Evolutionary conservation across 2,329 filamentous ascomycete genomes (phyloP), one percentile per base, ranked within the genome.

Genomic region (Aureobasidium sp.): DNA sequence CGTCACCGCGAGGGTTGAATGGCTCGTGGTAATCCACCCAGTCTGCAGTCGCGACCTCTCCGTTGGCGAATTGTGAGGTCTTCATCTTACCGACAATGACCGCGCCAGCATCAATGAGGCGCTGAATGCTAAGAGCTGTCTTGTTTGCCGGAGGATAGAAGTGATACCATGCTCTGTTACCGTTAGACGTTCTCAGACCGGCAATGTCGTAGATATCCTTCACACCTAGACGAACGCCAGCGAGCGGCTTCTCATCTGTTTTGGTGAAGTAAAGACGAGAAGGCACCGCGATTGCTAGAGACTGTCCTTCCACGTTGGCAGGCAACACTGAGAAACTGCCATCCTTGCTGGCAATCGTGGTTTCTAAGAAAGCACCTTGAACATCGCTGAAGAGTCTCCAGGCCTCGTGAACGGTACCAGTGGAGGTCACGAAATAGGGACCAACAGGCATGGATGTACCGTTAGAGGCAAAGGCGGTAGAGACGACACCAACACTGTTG

Each of bases 121-220:
- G 79, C 59, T 88, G 84, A 0, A 89, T 81, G 1, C 85, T 79
- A 0, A 82, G 72, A 0, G 86, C 84, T 1, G 86, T 89, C 3
- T 70, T 72, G 2, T 76, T 80, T 0, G 81, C 77, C 3, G 80
- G 71, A 1, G 80, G 77, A 63, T 88, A 86, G 3, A 91, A 75
- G 40, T 84, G 77, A 27, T 83, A 84, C 81, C 85, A 91, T 2
- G 88, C 85, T 38, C 86, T 79, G 64, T 88, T 90, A 0, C 89
- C 90, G 38, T 85, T 80, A 1, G 82, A 82, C 0, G 87, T 90
- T 16, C 81, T 81, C 0, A 90, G 74, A 2, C 90, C 90, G 27
- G 83, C 81, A 45, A 91, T 75, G 68, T 89, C 81, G 70, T 83
- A 88, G 54, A 90, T 87, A 69, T 91, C 90, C 73, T 91, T 92